Percentiles rank a stretch among this genome's conserved stretches.
These are phyloP conservation scores for Discostella pseudostelligera DNA, from an alignment of 108 stramenopile genomes.

Conservation along the genomic window DNA sequence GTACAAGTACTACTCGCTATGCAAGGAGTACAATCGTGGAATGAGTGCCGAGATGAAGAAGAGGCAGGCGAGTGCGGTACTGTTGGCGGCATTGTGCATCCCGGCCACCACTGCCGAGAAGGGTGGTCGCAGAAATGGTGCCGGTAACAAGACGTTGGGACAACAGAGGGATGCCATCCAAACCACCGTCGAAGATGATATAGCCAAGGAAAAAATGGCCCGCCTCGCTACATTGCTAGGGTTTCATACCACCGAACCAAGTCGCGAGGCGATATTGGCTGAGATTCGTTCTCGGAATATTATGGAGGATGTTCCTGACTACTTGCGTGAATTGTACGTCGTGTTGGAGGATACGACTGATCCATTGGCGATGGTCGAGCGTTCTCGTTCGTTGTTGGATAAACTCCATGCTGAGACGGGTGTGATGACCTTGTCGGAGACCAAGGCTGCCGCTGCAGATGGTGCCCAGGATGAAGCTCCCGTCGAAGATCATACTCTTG, in stretches of 20 bases:
- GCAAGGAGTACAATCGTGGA: constrained; percentile 88
- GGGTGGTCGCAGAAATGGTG: neutral
- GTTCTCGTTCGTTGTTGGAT: constrained; percentile 71
- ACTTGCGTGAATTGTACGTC: constrained; percentile 73
- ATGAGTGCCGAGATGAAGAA: constrained; percentile 81
- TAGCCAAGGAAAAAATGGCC: constrained; percentile 91
- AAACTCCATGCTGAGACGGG: constrained; percentile 53
- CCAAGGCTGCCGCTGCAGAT: constrained; percentile 12
- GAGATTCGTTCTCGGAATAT: constrained; percentile 74
- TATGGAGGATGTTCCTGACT: constrained; percentile 74
- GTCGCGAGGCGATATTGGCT: constrained; percentile 81
- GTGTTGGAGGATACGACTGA: constrained; percentile 80
- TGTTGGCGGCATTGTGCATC: constrained; percentile 91
- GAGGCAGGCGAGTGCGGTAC: constrained; percentile 79
- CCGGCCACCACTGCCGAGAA: constrained; percentile 48
- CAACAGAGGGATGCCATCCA: constrained; percentile 43
- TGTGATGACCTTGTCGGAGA: neutral
- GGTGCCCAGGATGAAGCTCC: constrained; percentile 35
- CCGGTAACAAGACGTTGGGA: neutral
- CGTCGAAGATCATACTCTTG: constrained; percentile 50
- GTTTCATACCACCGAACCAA: constrained; percentile 88
- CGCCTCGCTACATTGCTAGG: constrained; percentile 94
- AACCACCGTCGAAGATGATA: constrained; percentile 73
- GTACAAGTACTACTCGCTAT: constrained; percentile 90
- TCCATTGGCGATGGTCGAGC: constrained; percentile 76